Evolutionary conservation across 2,329 filamentous ascomycete species (phyloP).

Genomic region (Blastomyces gilchristii): DNA sequence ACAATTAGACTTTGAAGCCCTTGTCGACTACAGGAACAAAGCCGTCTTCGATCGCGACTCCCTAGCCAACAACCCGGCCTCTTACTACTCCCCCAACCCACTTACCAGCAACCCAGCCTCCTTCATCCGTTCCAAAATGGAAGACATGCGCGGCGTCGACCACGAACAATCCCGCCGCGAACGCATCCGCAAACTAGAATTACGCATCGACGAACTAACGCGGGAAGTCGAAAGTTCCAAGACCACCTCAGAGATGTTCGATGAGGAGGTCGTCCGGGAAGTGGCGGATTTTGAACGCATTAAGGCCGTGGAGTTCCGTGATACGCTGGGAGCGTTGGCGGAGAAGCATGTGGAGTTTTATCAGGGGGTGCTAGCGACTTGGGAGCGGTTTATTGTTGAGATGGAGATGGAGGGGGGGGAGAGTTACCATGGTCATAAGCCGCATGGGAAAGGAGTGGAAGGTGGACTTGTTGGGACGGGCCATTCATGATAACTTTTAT

Average conservation of each 20-base stretch:
- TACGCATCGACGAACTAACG: conserved; percentile 85
- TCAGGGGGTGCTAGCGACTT: conserved; percentile 63
- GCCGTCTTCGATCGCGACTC: conserved; percentile 76
- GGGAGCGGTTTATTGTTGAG: conserved; percentile 82
- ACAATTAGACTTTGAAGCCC: conserved; percentile 90
- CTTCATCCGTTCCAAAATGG: conserved; percentile 87
- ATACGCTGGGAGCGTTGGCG: conserved; percentile 71
- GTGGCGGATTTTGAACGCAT: conserved; percentile 92
- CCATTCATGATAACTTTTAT: conserved; percentile 7
- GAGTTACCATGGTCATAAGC: conserved; percentile 5
- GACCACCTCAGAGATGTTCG: conserved; percentile 81
- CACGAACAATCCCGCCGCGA: conserved; percentile 86
- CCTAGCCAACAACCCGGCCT: conserved; percentile 54
- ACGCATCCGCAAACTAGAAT: conserved; percentile 76
- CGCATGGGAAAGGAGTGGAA: conserved; percentile 1
- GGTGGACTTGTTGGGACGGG: not conserved
- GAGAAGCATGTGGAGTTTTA: conserved; percentile 85
- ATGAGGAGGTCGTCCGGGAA: conserved; percentile 90
- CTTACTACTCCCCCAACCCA: conserved; percentile 46
- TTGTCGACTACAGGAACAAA: conserved; percentile 92
- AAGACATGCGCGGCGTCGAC: conserved; percentile 92
- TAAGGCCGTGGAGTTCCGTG: conserved; percentile 85
- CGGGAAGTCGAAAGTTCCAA: conserved; percentile 80
- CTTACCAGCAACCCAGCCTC: conserved; percentile 59
- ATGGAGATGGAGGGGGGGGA: conserved; percentile 52